These are phyloP conservation scores for Colletotrichum tofieldiae DNA, from an alignment of 2,329 filamentous ascomycete genomes.

Conservation along the genomic window DNA sequence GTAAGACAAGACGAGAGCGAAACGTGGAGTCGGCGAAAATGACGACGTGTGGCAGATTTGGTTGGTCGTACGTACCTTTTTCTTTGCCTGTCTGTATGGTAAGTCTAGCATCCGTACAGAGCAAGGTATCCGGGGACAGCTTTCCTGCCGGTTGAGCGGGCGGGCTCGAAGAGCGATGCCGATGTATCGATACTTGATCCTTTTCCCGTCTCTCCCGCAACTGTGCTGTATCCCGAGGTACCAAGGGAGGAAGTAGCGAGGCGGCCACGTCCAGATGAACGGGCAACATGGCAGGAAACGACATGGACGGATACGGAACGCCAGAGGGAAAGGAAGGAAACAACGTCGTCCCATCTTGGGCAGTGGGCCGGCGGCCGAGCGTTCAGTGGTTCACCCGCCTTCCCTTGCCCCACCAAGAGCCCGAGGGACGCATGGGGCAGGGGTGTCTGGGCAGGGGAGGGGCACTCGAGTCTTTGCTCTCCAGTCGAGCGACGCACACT, in stretches of 20 bases:
- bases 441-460: conserved; percentile 2
- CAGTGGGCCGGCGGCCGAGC: conserved; percentile 33
- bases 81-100: background rate
- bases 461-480: background rate
- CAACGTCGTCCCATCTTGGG: conserved; percentile 42
- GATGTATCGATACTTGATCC: background rate
- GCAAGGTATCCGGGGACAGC: background rate
- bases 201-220: background rate
- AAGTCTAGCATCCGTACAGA: background rate
- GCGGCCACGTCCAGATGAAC: conserved; percentile 1
- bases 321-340: conserved; percentile 29
- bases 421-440: conserved; percentile 9
- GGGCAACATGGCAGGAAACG: conserved; percentile 14
- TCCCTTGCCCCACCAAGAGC: conserved; percentile 17
- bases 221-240: background rate
- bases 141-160: background rate
- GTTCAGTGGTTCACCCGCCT: conserved; percentile 36
- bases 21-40: conserved; percentile 2
- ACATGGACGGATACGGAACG: conserved; percentile 22
- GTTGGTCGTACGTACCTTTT: background rate
- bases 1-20: conserved; percentile 3
- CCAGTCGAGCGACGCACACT: conserved; percentile 4
- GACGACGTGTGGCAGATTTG: background rate
- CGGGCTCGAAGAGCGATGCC: background rate
- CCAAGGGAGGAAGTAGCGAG: background rate